phyloP scores from a whole-genome alignment of 108 stramenopile species.

The Cyclotella kingstonii region DNA sequence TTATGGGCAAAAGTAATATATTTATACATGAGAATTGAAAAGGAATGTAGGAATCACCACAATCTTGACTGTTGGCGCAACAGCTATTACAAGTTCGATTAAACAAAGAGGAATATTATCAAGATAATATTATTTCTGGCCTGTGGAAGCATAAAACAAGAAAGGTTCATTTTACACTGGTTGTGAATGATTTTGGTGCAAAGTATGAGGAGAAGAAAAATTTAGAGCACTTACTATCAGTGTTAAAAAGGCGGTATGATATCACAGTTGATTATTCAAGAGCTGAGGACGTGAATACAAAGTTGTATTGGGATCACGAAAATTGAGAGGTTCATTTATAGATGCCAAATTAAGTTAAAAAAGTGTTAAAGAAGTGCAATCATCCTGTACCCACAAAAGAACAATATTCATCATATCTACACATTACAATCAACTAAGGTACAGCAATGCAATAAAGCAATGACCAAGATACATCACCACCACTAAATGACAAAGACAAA shows the following conservation, averaged over 20 bases:
- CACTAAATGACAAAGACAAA: conserved; percentile 18
- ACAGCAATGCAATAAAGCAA: conserved; percentile 24
- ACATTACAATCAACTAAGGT: conserved; percentile 31
- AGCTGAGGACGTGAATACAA: conserved; percentile 1
- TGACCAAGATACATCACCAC: conserved; percentile 19
- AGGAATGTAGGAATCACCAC: conserved; percentile 55
- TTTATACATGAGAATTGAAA: conserved; percentile 16
- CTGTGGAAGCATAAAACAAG: conserved; percentile 24
- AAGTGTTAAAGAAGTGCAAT: conserved; percentile 26
- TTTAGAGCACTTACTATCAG: conserved; percentile 24
- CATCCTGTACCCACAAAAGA: conserved; percentile 34
- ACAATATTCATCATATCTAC: conserved; percentile 38
- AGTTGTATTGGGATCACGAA: not conserved
- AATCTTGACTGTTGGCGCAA: conserved; percentile 4
- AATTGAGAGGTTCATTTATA: conserved; percentile 26
- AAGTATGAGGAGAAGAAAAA: not conserved
- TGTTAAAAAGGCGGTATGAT: conserved; percentile 19
- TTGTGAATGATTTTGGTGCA: not conserved
- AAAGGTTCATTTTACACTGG: conserved; percentile 18
- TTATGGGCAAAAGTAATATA: conserved; percentile 9
- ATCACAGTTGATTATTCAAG: conserved; percentile 28
- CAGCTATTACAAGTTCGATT: conserved; percentile 17
- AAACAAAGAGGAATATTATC: conserved; percentile 21
- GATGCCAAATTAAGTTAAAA: conserved; percentile 21
- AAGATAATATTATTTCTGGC: not conserved